phyloP scores from a whole-genome alignment of 495 filamentous ascomycete genomes.

The Viridothelium virens region DNA sequence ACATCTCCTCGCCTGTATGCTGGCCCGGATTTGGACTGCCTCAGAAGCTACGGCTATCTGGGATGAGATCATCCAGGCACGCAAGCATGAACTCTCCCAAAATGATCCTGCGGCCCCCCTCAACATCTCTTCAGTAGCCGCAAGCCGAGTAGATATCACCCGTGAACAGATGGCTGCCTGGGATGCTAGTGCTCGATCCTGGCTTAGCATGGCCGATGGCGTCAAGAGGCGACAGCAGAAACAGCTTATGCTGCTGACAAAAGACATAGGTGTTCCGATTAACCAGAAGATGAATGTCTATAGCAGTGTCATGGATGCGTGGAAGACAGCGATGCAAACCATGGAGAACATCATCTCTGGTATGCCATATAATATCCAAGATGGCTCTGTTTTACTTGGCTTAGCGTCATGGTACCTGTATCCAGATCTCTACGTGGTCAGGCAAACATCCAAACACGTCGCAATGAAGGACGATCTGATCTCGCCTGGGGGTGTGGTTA shows the following conservation, averaged over 20 bases:
- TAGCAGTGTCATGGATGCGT: not conserved
- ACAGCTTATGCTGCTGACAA: not conserved
- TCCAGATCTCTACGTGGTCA: not conserved
- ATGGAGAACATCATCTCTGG: not conserved
- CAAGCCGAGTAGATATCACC: not conserved
- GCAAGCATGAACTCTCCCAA: not conserved
- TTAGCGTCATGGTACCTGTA: not conserved
- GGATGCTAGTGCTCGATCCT: not conserved
- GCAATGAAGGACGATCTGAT: not conserved
- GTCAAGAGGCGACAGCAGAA: not conserved
- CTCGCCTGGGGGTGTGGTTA: not conserved
- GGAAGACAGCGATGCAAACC: not conserved
- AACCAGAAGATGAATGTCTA: not conserved
- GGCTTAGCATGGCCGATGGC: not conserved
- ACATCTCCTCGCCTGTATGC: slow-evolving; percentile 12
- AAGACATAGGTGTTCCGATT: not conserved
- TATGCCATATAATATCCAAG: not conserved
- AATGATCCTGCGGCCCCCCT: not conserved
- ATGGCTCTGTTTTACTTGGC: not conserved
- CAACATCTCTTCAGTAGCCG: not conserved
- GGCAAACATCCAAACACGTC: not conserved
- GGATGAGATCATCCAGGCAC: not conserved
- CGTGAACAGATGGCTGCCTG: not conserved
- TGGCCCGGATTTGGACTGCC: slow-evolving; percentile 6
- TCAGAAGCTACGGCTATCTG: slow-evolving; percentile 9